These are phyloP conservation scores for Dendrocalamus latiflorus DNA, from an alignment of 202 grass and related monocot species.

Conservation along the genomic window DNA sequence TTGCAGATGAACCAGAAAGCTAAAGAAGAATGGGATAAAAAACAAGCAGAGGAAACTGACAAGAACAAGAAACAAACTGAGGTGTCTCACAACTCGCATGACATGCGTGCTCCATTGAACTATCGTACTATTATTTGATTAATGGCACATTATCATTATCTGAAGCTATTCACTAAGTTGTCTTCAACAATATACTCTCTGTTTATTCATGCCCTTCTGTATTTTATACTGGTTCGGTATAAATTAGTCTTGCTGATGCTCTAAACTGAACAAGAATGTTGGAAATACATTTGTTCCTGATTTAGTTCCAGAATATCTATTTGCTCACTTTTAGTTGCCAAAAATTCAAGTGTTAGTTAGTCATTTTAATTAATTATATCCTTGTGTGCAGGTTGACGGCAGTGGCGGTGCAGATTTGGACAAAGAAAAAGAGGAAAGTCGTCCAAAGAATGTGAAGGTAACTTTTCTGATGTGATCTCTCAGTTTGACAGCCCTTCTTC, in stretches of 20 bases:
- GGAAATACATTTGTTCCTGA: not conserved
- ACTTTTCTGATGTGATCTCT: slow-evolving; percentile 2
- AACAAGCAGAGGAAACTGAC: slow-evolving; percentile 79
- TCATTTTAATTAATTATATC: slow-evolving; percentile 5
- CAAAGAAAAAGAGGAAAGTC: slow-evolving; percentile 78
- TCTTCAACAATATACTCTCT: not conserved
- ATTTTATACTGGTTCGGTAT: slow-evolving; percentile 10
- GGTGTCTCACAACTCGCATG: slow-evolving; percentile 38
- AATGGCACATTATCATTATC: not conserved
- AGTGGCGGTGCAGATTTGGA: slow-evolving; percentile 45
- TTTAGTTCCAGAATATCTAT: not conserved
- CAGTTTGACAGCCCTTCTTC: not conserved
- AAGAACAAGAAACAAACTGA: slow-evolving; percentile 89
- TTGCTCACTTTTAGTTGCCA: not conserved
- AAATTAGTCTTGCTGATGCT: not conserved
- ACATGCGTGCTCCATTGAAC: not conserved
- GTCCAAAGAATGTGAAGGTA: slow-evolving; percentile 61
- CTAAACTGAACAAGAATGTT: slow-evolving; percentile 2
- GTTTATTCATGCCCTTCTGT: not conserved
- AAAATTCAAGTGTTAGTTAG: not conserved
- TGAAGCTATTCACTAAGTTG: not conserved
- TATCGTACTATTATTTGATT: not conserved
- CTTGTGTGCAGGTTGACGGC: slow-evolving; percentile 45
- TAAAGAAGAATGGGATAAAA: slow-evolving; percentile 95
- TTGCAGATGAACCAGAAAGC: slow-evolving; percentile 79